A percentile compares a stretch with the other conserved stretches of the same genome.
Evolutionary conservation across 2,329 filamentous ascomycete species (phyloP).

Genomic region (Fusarium sp.): DNA sequence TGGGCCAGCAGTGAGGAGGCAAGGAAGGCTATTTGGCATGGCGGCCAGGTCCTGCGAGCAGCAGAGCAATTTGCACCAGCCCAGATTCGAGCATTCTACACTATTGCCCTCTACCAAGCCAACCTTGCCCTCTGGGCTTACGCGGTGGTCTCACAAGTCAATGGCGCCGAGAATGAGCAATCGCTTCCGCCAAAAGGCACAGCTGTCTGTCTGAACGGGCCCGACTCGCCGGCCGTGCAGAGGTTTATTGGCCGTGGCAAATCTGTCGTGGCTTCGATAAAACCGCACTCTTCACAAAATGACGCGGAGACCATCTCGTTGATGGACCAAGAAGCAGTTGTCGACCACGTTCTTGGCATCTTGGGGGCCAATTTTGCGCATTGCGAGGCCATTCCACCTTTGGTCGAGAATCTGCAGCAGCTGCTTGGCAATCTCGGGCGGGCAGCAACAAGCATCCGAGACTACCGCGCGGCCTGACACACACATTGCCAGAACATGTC

Average conservation of each 20-base stretch:
- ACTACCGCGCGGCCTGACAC: conserved; percentile 1
- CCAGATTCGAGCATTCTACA: conserved; percentile 27
- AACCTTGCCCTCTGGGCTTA: conserved; percentile 30
- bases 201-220: conserved; percentile 24
- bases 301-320: conserved; percentile 7
- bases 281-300: conserved; percentile 11
- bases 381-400: conserved; percentile 25
- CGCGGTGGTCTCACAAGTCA: conserved; percentile 25
- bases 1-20: conserved; percentile 26
- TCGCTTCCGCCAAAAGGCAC: neutral
- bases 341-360: conserved; percentile 21
- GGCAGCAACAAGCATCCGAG: conserved; percentile 21
- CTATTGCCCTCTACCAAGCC: conserved; percentile 33
- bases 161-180: neutral
- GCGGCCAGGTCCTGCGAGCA: conserved; percentile 26
- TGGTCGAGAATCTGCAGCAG: conserved; percentile 34
- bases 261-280: conserved; percentile 10
- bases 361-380: conserved; percentile 25
- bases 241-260: conserved; percentile 28
- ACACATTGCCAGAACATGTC: too few relatives aligned
- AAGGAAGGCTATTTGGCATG: conserved; percentile 32
- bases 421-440: conserved; percentile 28
- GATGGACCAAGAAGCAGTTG: conserved; percentile 28
- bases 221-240: conserved; percentile 26
- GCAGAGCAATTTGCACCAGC: conserved; percentile 18